Base-by-base conservation (phyloP, 176 grass and related monocot genomes). In the Lolium rigidum region DNA sequence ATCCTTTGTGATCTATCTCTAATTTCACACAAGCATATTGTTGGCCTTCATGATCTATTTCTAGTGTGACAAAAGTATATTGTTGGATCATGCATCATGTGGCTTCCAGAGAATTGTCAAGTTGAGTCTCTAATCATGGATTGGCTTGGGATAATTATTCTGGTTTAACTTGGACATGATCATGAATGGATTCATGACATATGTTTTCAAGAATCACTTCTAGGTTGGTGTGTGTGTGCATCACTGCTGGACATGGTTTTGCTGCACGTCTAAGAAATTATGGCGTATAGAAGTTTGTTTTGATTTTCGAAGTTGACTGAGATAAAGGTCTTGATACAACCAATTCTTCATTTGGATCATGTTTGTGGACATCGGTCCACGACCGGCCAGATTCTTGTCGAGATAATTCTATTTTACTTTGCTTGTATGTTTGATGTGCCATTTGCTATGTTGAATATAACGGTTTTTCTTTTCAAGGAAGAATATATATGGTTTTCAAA, bases 41-140 rank as follows among this genome's bases (percentile, higher is more conserved):
- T 73, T 79, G 54, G 7, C 24, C 39, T 72, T 48, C 5, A 37
- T 70, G 57, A 57, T 77, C 4, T 55, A 10, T 44, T 21, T 20
- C 11, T 82, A 37, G 47, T 76, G 54, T 22, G 58, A 44, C 48
- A 81, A 20, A 62, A 50, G 13, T 52, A 52, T 44, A 3, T 7
- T 76, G n/a, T 68, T 80, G 43, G 46, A 22, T 51, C 48, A 74
- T 26, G 71, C 71, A 57, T 55, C 3, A 39, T 76, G 74, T 82
- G 16, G 60, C 50, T 82, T 77, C 49, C 2, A 37, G 5, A 56
- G 6, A 81, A 64, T 47, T 75, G 48, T 75, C 81, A 14, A 21
- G 20, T 61, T 20, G 49, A 38, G 44, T 61, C 24, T 56, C 25
- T 64, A 64, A 62, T 55, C 22, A 79, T 56, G 16, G 66, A 51